phyloP scores from a whole-genome alignment of 192 early-diverging fungal genomes.

The Coemansia sp. region DNA sequence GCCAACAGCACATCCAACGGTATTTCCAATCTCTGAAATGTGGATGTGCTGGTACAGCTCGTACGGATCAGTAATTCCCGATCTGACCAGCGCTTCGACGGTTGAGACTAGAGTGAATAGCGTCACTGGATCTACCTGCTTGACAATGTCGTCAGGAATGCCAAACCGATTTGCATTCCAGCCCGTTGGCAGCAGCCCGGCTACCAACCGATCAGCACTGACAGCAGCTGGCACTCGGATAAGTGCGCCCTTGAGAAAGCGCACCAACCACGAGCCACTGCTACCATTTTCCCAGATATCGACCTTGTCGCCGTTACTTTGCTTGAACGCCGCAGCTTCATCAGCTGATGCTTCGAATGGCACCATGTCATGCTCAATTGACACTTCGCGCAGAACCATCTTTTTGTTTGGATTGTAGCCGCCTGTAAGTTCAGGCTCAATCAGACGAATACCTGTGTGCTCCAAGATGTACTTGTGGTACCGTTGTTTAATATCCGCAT shows the following conservation, averaged over 20 bases:
- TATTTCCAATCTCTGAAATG: too few relatives aligned
- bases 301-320: conserved; percentile 75
- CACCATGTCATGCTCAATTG: conserved; percentile 83
- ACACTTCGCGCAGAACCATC: too few relatives aligned
- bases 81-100: too few relatives aligned
- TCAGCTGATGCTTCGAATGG: conserved; percentile 84
- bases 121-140: conserved; percentile 84
- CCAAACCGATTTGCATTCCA: conserved; percentile 89
- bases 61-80: too few relatives aligned
- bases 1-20: conserved; percentile 84
- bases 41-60: too few relatives aligned
- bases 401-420: too few relatives aligned
- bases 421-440: too few relatives aligned
- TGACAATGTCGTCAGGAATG: conserved; percentile 84
- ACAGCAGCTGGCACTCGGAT: conserved; percentile 87
- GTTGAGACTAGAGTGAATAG: too few relatives aligned
- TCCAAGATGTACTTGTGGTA: too few relatives aligned
- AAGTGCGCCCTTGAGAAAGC: conserved; percentile 81
- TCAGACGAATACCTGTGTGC: too few relatives aligned
- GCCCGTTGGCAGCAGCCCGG: conserved; percentile 89
- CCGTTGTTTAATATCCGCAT: too few relatives aligned
- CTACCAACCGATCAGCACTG: conserved; percentile 74
- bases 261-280: conserved; percentile 68
- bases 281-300: conserved; percentile 49
- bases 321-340: conserved; percentile 80